A percentile compares a stretch with the other conserved stretches of the same genome.
Evolutionary conservation across 2,329 filamentous ascomycete species (phyloP).

Genomic region (Xylariaceae sp.): DNA sequence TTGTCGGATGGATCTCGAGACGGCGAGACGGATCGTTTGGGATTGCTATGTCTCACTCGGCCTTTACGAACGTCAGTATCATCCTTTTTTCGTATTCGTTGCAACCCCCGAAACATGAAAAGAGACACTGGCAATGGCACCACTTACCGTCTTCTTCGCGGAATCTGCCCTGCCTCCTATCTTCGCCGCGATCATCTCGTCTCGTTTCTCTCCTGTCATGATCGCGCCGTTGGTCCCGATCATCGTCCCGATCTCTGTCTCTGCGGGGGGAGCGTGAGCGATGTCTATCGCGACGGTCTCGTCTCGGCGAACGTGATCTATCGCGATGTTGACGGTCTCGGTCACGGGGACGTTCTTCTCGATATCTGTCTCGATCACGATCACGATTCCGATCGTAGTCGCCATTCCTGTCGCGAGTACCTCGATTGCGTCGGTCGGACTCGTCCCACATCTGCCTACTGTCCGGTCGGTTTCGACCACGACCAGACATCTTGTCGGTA

Average conservation of each 20-base stretch:
- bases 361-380: slow-evolving; percentile 24
- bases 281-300: slow-evolving; percentile 27
- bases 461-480: slow-evolving; percentile 41
- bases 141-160: slow-evolving; percentile 13
- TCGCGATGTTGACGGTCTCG: slow-evolving; percentile 23
- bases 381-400: slow-evolving; percentile 27
- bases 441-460: slow-evolving; percentile 61
- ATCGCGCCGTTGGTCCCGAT: slow-evolving; percentile 26
- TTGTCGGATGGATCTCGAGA: slow-evolving; percentile 14
- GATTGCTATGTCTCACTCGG: slow-evolving; percentile 15
- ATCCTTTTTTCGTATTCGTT: too few species aligned
- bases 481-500: slow-evolving; percentile 31
- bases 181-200: slow-evolving; percentile 11
- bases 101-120: too few species aligned
- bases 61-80: too few species aligned
- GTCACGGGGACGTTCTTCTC: slow-evolving; percentile 23
- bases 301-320: slow-evolving; percentile 11
- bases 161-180: slow-evolving; percentile 12
- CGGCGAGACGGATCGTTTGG: slow-evolving; percentile 17
- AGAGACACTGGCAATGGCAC: slow-evolving; percentile 5
- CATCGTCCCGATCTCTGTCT: slow-evolving; percentile 34
- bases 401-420: slow-evolving; percentile 23
- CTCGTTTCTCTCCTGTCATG: slow-evolving; percentile 9
- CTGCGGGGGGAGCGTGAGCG: slow-evolving; percentile 34
- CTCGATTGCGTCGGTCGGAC: slow-evolving; percentile 36